phyloP scores from a whole-genome alignment of 1,284 basidiomycete species.

The Meripilus lineatus region DNA sequence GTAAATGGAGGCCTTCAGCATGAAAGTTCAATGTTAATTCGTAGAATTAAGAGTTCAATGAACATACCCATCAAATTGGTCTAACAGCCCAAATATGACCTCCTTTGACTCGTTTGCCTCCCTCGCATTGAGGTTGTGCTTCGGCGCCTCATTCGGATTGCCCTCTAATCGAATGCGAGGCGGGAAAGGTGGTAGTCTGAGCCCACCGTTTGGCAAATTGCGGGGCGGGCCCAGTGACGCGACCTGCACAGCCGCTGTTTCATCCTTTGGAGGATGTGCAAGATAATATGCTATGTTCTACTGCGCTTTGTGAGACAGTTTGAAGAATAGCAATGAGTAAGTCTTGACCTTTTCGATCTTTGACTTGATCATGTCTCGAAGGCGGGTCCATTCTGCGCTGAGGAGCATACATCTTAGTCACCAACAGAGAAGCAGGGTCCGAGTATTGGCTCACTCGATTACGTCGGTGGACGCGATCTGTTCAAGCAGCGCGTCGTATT shows the following conservation, averaged over 20 bases:
- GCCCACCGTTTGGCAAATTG: slow-evolving; percentile 50
- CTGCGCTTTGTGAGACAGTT: too few relatives aligned
- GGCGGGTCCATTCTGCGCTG: slow-evolving; percentile 71
- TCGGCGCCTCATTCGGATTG: slow-evolving; percentile 49
- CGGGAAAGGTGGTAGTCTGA: slow-evolving; percentile 79
- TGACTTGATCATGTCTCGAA: slow-evolving; percentile 69
- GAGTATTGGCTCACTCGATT: slow-evolving; percentile 48
- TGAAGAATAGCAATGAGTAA: slow-evolving; percentile 4
- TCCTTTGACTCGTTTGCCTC: slow-evolving; percentile 61
- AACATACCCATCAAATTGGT: slow-evolving; percentile 74
- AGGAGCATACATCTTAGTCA: neutral
- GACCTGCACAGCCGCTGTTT: slow-evolving; percentile 28
- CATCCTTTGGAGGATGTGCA: slow-evolving; percentile 29
- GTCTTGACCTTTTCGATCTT: slow-evolving; percentile 62
- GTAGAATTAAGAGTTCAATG: slow-evolving; percentile 4
- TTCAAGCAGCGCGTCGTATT: slow-evolving; percentile 59
- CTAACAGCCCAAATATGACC: slow-evolving; percentile 59
- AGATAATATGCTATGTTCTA: slow-evolving; percentile 62
- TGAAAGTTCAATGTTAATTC: slow-evolving; percentile 8
- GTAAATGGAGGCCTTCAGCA: slow-evolving; percentile 76
- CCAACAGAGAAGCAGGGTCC: neutral
- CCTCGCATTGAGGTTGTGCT: slow-evolving; percentile 56
- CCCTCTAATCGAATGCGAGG: slow-evolving; percentile 47
- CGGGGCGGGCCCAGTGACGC: slow-evolving; percentile 35
- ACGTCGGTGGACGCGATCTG: slow-evolving; percentile 66